Evolutionary conservation across 129 eudicot species (phyloP), one percentile per base, ranked within the genome.

Genomic region (Lactuca saligna): DNA sequence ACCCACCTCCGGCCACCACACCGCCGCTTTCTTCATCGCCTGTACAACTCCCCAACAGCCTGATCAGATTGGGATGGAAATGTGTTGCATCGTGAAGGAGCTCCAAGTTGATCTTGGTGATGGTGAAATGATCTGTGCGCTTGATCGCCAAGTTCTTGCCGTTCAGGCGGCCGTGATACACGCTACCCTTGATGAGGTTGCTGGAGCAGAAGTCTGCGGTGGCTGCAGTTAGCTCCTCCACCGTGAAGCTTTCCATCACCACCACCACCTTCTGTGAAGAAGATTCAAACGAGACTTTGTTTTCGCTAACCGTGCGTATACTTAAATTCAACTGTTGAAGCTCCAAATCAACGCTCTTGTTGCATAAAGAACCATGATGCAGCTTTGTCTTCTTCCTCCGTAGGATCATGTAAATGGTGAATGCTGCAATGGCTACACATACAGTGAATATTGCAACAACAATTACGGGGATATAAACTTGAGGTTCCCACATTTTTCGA

Each of bases 241-340:
- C 35, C 4, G 83, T 72, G 82, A 76, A 87, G 13, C 39, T 83
- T 73, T 90, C 97, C 17, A 87, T 55, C n/a, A 87, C 60, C 17
- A 55, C 39, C 57, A 55, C 39, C 74, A 62, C 79, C 13, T 72
- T 68, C 1, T 76, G 78, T 2, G 82, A 66, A 20, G 83, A 12
- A 57, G 94, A 90, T 17, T 90, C 95, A 25, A 87, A 85, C 0
- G 95, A 90, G 41, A 81, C 74, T 54, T 90, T 85, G 80, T 87
- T 85, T 35, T 84, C 87, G 32, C 89, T 87, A 2, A 86, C 57
- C 6, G 91, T 84, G 63, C 91, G 62, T 3, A 83, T 75, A 51
- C 97, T 90, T 69, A 87, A 55, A 62, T 85, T 79, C 9, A 84
- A 73, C 71, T 82, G 87, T 74, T 85, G 89, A 51, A 74, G 82